These are phyloP conservation scores for Fraxinus albicans DNA, from an alignment of 305 asterid genomes.

Conservation along the genomic window DNA sequence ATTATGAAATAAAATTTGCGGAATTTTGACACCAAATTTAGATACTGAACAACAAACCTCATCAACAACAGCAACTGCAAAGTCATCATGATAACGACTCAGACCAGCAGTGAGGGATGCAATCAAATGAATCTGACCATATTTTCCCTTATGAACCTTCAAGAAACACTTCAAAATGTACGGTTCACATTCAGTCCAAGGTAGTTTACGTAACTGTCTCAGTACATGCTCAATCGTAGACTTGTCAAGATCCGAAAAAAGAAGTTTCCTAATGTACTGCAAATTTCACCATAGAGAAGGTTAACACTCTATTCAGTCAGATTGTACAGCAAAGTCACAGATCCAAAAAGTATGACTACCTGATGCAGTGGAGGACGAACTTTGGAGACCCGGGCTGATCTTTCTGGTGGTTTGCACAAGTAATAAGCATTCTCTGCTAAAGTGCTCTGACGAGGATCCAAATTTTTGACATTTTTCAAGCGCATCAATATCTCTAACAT, in stretches of 20 bases:
- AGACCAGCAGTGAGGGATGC: slow-evolving; percentile 96
- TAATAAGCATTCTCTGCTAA: slow-evolving; percentile 97
- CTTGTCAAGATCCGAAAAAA: slow-evolving; percentile 96
- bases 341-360: slow-evolving; percentile 43
- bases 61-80: slow-evolving; percentile 91
- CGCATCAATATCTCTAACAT: slow-evolving; percentile 99
- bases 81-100: slow-evolving; percentile 94
- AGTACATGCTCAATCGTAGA: slow-evolving; percentile 86
- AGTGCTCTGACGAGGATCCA: slow-evolving; percentile 99
- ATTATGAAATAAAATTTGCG: slow-evolving; percentile 3
- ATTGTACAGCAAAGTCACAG: slow-evolving; percentile 19
- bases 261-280: slow-evolving; percentile 93
- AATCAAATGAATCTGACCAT: slow-evolving; percentile 96
- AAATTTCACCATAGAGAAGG: slow-evolving; percentile 28
- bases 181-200: slow-evolving; percentile 90
- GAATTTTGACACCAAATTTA: slow-evolving; percentile 10
- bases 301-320: slow-evolving; percentile 19
- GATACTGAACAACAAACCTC: slow-evolving; percentile 63
- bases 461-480: slow-evolving; percentile 90
- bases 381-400: slow-evolving; percentile 97
- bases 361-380: slow-evolving; percentile 95
- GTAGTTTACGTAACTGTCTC: slow-evolving; percentile 91
- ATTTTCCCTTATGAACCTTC: slow-evolving; percentile 98
- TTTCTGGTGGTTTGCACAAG: slow-evolving; percentile 98
- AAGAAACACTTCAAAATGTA: slow-evolving; percentile 92